A percentile compares a stretch with the other conserved stretches of the same genome.
phyloP scores from a whole-genome alignment of 148 eudicot species.

The Dysphania ambrosioides region DNA sequence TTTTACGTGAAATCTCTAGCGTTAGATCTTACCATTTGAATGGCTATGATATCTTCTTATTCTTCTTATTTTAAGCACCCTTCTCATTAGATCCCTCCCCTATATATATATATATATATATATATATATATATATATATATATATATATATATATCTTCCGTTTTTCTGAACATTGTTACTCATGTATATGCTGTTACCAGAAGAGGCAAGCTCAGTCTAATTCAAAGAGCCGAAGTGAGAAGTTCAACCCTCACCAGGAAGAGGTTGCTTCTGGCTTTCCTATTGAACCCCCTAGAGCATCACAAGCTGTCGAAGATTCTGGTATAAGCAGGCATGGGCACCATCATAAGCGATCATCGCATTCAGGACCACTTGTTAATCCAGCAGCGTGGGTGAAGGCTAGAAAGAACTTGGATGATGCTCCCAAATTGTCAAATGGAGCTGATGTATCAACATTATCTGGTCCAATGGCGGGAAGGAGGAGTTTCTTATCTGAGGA shows the following conservation, averaged over 20 bases:
- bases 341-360: conserved; percentile 65
- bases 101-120: no score
- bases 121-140: no score
- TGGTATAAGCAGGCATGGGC: conserved; percentile 36
- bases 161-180: conserved; percentile 1
- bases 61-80: no score
- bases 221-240: conserved; percentile 87
- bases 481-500: conserved; percentile 59
- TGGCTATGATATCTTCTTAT: no score
- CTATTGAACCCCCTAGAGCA: conserved; percentile 78
- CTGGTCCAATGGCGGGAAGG: conserved; percentile 50
- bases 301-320: conserved; percentile 58
- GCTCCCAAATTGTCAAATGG: conserved; percentile 61
- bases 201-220: conserved; percentile 68
- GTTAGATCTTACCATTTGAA: no score
- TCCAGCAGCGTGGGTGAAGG: conserved; percentile 67
- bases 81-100: no score
- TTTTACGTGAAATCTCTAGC: no score
- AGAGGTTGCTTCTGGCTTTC: conserved; percentile 92
- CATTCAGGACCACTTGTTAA: conserved; percentile 88
- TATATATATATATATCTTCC: no score
- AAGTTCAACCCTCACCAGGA: conserved; percentile 81
- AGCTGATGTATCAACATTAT: conserved; percentile 47
- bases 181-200: conserved; percentile 26
- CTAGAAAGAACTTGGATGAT: conserved; percentile 59